phyloP scores from a whole-genome alignment of 768 basidiomycete species.

The Tricholoma matsutake region DNA sequence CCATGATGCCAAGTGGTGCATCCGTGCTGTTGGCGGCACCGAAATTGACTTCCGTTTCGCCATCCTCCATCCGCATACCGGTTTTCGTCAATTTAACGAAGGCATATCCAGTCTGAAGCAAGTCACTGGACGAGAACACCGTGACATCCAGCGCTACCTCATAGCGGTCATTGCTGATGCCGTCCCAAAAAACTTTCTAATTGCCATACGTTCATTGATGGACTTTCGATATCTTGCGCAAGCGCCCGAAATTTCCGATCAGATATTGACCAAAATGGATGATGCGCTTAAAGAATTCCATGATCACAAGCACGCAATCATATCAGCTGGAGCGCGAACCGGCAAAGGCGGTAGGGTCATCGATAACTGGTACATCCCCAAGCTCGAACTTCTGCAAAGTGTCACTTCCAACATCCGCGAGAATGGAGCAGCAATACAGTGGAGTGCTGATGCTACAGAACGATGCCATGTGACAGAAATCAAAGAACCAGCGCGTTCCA shows the following conservation, averaged over 20 bases:
- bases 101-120: constrained; percentile 40
- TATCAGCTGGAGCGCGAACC: background rate
- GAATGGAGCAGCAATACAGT: constrained; percentile 6
- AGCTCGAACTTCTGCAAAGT: background rate
- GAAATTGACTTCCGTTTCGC: constrained; percentile 38
- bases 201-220: constrained; percentile 22
- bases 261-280: background rate
- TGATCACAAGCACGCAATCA: background rate
- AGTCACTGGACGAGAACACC: too few species aligned
- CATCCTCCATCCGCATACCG: constrained; percentile 32
- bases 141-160: too few species aligned
- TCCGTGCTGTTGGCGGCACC: constrained; percentile 21
- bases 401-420: constrained; percentile 1
- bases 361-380: background rate
- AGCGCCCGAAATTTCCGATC: background rate
- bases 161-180: constrained; percentile 34
- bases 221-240: background rate
- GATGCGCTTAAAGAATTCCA: background rate
- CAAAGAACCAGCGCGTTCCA: constrained; percentile 1
- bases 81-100: constrained; percentile 35
- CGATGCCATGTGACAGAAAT: constrained; percentile 9
- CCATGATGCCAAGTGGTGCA: constrained; percentile 38
- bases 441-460: constrained; percentile 8
- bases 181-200: constrained; percentile 26
- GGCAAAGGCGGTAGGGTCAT: background rate